Percentiles rank a stretch among this genome's conserved stretches.
These are phyloP conservation scores for Collybia sp. DNA, from an alignment of 768 basidiomycete genomes.

Conservation along the genomic window DNA sequence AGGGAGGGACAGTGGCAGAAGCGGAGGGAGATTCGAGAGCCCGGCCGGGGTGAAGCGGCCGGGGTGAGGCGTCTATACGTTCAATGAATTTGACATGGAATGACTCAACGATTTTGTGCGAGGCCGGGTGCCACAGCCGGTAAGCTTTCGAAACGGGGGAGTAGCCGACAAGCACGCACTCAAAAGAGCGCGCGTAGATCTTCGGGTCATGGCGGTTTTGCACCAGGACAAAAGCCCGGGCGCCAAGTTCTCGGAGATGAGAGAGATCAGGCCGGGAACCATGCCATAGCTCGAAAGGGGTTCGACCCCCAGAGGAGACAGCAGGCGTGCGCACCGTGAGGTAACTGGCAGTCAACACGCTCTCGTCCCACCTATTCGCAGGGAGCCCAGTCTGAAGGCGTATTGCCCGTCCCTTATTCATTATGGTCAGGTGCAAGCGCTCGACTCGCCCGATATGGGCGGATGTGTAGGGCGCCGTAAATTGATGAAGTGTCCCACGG, in stretches of 20 bases:
- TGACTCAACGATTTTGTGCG: constrained; percentile 12
- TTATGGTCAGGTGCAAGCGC: constrained; percentile 22
- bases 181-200: constrained; percentile 13
- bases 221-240: constrained; percentile 26
- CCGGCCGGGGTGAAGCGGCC: background rate
- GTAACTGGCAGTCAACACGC: constrained; percentile 18
- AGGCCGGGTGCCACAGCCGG: constrained; percentile 19
- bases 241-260: constrained; percentile 27
- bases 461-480: constrained; percentile 22
- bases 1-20: too few relatives aligned
- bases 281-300: constrained; percentile 17
- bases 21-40: too few relatives aligned
- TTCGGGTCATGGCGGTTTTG: constrained; percentile 25
- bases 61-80: constrained; percentile 8
- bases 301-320: constrained; percentile 2
- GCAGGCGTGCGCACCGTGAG: constrained; percentile 7
- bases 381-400: constrained; percentile 15
- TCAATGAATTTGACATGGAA: constrained; percentile 23
- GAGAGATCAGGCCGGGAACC: constrained; percentile 18
- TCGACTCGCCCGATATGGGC: constrained; percentile 30
- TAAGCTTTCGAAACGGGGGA: constrained; percentile 25
- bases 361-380: constrained; percentile 21
- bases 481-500: constrained; percentile 8
- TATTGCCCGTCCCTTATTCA: constrained; percentile 21
- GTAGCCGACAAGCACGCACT: constrained; percentile 36